Evolutionary conservation across 2,329 filamentous ascomycete genomes (phyloP).

Genomic region (Penicillium freii): DNA sequence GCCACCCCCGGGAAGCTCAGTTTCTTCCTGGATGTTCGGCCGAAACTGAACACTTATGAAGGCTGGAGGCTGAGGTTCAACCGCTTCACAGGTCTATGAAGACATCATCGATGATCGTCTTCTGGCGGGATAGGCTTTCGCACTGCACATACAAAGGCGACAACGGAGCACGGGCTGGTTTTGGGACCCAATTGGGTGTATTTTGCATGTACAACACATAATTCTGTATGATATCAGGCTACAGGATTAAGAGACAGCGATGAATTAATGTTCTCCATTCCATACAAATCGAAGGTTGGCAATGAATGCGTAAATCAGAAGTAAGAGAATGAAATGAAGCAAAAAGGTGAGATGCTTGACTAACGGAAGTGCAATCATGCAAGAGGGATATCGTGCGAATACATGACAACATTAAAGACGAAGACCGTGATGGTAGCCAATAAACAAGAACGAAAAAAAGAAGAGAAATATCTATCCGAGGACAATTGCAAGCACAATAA

Average conservation of each 20-base stretch:
- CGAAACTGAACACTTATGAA: slow-evolving; percentile 63
- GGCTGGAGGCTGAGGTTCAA: slow-evolving; percentile 58
- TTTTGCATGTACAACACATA: slow-evolving; percentile 35
- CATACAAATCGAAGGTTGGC: slow-evolving; percentile 9
- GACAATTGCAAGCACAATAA: slow-evolving; percentile 83
- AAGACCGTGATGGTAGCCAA: slow-evolving; percentile 8
- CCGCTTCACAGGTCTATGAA: slow-evolving; percentile 48
- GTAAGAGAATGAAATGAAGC: slow-evolving; percentile 8
- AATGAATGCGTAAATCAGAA: slow-evolving; percentile 8
- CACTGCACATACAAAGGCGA: slow-evolving; percentile 27
- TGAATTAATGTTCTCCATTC: slow-evolving; percentile 29
- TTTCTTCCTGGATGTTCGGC: slow-evolving; percentile 65
- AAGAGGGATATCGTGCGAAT: slow-evolving; percentile 36
- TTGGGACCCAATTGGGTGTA: slow-evolving; percentile 28
- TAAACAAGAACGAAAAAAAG: slow-evolving; percentile 9
- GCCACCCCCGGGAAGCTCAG: slow-evolving; percentile 49
- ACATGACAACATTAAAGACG: slow-evolving; percentile 17
- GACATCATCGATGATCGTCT: not conserved
- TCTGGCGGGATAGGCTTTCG: not conserved
- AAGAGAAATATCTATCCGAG: slow-evolving; percentile 56
- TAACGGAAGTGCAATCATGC: slow-evolving; percentile 19
- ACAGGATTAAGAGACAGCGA: slow-evolving; percentile 17
- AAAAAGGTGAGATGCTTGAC: slow-evolving; percentile 11
- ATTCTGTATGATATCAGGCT: slow-evolving; percentile 35
- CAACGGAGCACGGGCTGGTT: slow-evolving; percentile 26